These are phyloP conservation scores for Nakaseomyces nivariensis DNA, from an alignment of 1,139 yeast genomes.

Conservation along the genomic window DNA sequence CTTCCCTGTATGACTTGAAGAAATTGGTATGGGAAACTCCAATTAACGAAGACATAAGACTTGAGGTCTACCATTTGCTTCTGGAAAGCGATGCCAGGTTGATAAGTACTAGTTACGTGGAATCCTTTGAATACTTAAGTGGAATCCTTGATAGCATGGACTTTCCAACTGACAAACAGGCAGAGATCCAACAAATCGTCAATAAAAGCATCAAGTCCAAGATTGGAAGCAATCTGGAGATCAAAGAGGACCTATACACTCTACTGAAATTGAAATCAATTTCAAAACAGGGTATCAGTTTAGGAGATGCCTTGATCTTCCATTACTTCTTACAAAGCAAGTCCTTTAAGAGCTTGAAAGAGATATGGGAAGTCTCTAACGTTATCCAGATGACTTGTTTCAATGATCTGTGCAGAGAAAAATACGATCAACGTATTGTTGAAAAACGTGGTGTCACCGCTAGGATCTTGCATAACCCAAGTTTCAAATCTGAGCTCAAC, in stretches of 20 bases:
- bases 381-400: constrained; percentile 25
- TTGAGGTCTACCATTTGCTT: constrained; percentile 26
- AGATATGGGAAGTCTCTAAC: constrained; percentile 24
- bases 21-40: constrained; percentile 34
- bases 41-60: constrained; percentile 30
- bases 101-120: constrained; percentile 21
- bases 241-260: constrained; percentile 10
- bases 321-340: constrained; percentile 17
- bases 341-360: constrained; percentile 9
- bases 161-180: constrained; percentile 21
- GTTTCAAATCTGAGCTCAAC: constrained; percentile 22
- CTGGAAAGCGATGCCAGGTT: constrained; percentile 20
- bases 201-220: constrained; percentile 12
- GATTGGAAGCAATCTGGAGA: background rate
- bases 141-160: constrained; percentile 20
- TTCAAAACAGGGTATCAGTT: constrained; percentile 20
- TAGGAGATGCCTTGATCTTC: constrained; percentile 25
- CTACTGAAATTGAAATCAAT: constrained; percentile 24
- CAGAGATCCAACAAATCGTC: constrained; percentile 24
- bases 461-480: constrained; percentile 15
- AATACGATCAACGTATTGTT: constrained; percentile 20
- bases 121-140: constrained; percentile 23
- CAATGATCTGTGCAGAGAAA: constrained; percentile 18
- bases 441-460: constrained; percentile 17
- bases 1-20: constrained; percentile 31